Percentiles rank a stretch among this genome's conserved stretches.
phyloP scores from a whole-genome alignment of 2,329 filamentous ascomycete species.

The Penicillium sp. region DNA sequence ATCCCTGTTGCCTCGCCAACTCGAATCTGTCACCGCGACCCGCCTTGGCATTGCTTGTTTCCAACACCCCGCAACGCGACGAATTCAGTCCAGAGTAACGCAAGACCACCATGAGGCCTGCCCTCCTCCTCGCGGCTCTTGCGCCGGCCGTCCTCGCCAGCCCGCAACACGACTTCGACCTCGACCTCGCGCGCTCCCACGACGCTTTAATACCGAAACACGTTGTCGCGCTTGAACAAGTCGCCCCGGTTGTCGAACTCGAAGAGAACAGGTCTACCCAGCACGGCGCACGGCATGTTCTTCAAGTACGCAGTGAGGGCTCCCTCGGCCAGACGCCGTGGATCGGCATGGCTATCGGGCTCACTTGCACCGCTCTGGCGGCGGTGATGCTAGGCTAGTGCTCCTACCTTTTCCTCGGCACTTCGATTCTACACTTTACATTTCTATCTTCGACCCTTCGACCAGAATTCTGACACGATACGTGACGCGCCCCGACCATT shows the following conservation, averaged over 20 bases:
- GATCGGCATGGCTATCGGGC: constrained; percentile 41
- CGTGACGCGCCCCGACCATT: constrained; percentile 15
- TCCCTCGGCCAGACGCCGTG: constrained; percentile 39
- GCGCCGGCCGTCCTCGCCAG: constrained; percentile 21
- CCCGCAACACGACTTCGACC: constrained; percentile 8
- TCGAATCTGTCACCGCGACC: constrained; percentile 13
- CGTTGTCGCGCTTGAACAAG: constrained; percentile 2
- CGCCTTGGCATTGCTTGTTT: constrained; percentile 27
- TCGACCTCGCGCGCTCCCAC: constrained; percentile 14
- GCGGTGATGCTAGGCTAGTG: constrained; percentile 38
- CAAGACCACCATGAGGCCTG: constrained; percentile 17
- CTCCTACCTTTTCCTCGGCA: not conserved
- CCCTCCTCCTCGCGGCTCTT: constrained; percentile 14
- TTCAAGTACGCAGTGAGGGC: constrained; percentile 37
- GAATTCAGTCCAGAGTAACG: not conserved
- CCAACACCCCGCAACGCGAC: constrained; percentile 5
- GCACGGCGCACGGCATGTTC: constrained; percentile 23
- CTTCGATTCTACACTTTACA: not conserved
- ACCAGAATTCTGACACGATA: constrained; percentile 10
- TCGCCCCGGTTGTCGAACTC: constrained; percentile 1
- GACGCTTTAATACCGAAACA: constrained; percentile 21
- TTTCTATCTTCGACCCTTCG: constrained; percentile 1
- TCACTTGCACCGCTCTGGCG: constrained; percentile 38
- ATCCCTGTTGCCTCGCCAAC: constrained; percentile 23
- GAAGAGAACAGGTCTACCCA: constrained; percentile 2